Evolutionary conservation across 805 yeast species (phyloP).

Genomic region (Pichia paraexigua): DNA sequence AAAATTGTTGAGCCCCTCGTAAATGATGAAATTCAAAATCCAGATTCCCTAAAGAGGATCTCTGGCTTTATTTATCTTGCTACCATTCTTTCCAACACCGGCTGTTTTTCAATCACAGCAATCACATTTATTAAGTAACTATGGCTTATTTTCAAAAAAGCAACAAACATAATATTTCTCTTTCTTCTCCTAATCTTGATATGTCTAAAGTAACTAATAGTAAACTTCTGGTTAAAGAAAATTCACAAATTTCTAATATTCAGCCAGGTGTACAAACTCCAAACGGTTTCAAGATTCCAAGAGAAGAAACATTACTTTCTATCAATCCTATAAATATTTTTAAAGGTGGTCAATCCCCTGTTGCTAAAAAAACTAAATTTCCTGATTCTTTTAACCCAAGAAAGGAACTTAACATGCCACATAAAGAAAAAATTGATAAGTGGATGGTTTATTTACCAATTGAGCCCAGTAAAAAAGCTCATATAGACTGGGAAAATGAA

Average conservation of each 20-base stretch:
- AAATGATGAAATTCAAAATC: not conserved
- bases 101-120: not conserved
- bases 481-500: conserved; percentile 29
- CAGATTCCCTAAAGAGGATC: not conserved
- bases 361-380: conserved; percentile 18
- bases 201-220: not conserved
- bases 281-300: not conserved
- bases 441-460: conserved; percentile 61
- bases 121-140: not conserved
- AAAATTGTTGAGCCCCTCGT: not conserved
- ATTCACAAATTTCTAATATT: not conserved
- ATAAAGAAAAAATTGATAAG: conserved; percentile 51
- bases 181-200: not conserved
- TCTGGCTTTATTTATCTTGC: not conserved
- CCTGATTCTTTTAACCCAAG: conserved; percentile 56
- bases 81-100: not conserved
- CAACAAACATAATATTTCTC: not conserved
- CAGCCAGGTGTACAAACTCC: not conserved
- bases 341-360: not conserved
- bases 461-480: conserved; percentile 19
- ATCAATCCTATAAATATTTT: not conserved
- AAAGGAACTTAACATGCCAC: conserved; percentile 53
- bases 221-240: not conserved
- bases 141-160: not conserved
- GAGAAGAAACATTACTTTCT: not conserved